Conservation (phyloP, 257 asterid genomes). For the Leonotis leonurus region DNA sequence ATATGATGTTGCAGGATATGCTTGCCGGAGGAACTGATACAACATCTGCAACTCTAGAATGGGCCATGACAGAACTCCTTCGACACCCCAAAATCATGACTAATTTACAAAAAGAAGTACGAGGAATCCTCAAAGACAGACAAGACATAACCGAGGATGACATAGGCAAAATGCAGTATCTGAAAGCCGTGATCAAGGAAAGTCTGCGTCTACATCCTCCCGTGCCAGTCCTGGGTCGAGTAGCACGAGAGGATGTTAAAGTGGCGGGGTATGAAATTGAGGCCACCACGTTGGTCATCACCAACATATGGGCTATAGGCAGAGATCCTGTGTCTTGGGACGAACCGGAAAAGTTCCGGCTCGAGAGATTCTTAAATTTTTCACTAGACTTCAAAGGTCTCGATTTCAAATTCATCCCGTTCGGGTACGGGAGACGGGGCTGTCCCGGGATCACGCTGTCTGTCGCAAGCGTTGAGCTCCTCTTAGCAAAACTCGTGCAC, state of each 20-base stretch:
- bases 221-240: constrained; percentile 27
- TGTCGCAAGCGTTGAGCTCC: background rate
- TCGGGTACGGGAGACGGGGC: constrained; percentile 34
- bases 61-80: background rate
- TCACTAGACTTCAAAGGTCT: constrained; percentile 16
- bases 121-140: constrained; percentile 13
- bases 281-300: constrained; percentile 26
- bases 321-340: constrained; percentile 33
- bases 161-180: constrained; percentile 33
- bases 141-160: constrained; percentile 27
- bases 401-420: constrained; percentile 26
- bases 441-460: constrained; percentile 28
- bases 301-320: constrained; percentile 32
- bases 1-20: no score
- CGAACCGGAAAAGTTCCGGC: constrained; percentile 32
- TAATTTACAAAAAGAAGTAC: constrained; percentile 26
- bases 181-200: constrained; percentile 47
- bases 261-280: constrained; percentile 33
- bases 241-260: constrained; percentile 17
- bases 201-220: constrained; percentile 41
- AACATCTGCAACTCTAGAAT: background rate
- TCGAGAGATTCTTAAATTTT: constrained; percentile 33
- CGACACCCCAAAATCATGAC: background rate
- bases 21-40: background rate
- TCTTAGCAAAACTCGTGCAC: constrained; percentile 14